Evolutionary conservation across 116 monocot genomes (phyloP).

Genomic region (Dioscorea cayenensis): DNA sequence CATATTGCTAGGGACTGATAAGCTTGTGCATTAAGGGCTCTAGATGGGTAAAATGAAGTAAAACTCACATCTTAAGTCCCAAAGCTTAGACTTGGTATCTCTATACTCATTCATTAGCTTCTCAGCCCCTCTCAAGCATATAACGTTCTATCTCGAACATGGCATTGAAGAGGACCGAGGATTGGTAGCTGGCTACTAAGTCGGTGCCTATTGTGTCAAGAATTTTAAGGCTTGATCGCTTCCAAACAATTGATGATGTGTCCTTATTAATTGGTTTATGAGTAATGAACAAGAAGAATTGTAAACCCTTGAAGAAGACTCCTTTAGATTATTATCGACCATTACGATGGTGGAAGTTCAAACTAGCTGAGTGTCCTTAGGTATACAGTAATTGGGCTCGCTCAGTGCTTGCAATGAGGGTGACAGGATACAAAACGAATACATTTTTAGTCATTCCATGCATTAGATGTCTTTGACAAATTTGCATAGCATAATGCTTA

Average conservation of each 20-base stretch:
- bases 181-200: no score
- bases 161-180: no score
- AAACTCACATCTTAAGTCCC: no score
- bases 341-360: conserved; percentile 78
- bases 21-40: no score
- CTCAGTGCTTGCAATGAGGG: not conserved
- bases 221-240: not conserved
- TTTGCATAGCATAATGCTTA: conserved; percentile 24
- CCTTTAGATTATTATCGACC: conserved; percentile 60
- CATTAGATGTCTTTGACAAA: conserved; percentile 32
- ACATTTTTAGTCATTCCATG: conserved; percentile 12
- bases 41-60: no score
- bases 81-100: no score
- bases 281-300: conserved; percentile 49
- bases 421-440: not conserved
- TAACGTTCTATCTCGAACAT: no score
- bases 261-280: not conserved
- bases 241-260: not conserved
- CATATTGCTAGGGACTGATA: no score
- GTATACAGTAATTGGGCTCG: conserved; percentile 4
- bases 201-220: no score
- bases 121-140: no score
- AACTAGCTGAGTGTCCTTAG: conserved; percentile 61
- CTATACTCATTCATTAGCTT: no score
- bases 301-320: conserved; percentile 63